Conservation (phyloP, 2,329 filamentous ascomycete genomes). For the Aspergillus ochraceoroseus region DNA sequence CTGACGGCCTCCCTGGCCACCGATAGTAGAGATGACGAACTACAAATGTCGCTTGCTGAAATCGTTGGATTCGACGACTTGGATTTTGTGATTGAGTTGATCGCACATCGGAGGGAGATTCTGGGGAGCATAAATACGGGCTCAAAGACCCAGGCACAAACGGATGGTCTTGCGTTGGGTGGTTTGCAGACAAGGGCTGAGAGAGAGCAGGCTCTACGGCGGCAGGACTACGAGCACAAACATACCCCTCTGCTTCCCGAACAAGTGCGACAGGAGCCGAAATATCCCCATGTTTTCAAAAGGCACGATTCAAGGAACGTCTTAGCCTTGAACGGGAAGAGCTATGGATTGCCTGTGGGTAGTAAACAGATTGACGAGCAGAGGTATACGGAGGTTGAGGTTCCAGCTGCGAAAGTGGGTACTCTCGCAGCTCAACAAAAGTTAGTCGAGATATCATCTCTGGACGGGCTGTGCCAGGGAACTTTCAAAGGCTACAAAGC, state of each 20-base stretch:
- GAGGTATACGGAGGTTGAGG: constrained; percentile 82
- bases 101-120: constrained; percentile 69
- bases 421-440: constrained; percentile 66
- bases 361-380: constrained; percentile 65
- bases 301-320: constrained; percentile 78
- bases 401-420: constrained; percentile 78
- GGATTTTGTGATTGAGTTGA: constrained; percentile 87
- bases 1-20: constrained; percentile 69
- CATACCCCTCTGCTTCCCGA: constrained; percentile 64
- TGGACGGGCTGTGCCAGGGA: constrained; percentile 83
- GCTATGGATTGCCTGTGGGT: constrained; percentile 74
- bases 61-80: constrained; percentile 89
- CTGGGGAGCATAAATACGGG: constrained; percentile 39
- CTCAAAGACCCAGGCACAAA: constrained; percentile 32
- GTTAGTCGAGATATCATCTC: constrained; percentile 69
- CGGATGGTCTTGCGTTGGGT: constrained; percentile 46
- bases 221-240: constrained; percentile 79
- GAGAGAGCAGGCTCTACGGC: constrained; percentile 70
- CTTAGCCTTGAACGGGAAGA: constrained; percentile 70
- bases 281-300: constrained; percentile 93
- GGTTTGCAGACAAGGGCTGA: constrained; percentile 70
- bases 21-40: constrained; percentile 68
- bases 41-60: constrained; percentile 87
- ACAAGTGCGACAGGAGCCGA: constrained; percentile 63
- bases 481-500: constrained; percentile 93